phyloP scores from a whole-genome alignment of 495 filamentous ascomycete species.

The Margaritispora aquatica region DNA sequence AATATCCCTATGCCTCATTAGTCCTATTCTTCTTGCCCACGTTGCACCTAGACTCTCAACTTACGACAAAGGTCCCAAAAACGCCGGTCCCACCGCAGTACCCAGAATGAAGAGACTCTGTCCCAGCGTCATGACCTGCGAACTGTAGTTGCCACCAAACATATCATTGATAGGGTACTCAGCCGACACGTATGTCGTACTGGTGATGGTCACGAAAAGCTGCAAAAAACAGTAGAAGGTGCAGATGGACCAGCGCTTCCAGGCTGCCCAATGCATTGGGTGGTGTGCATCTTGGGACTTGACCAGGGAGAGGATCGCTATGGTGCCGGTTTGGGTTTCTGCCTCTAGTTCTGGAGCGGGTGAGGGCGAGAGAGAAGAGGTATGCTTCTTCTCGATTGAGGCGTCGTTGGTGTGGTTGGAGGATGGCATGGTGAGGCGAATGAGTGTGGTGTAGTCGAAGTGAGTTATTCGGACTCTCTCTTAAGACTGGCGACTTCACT shows the following conservation, averaged over 20 bases:
- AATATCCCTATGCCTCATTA: slow-evolving; percentile 21
- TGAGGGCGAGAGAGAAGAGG: neutral
- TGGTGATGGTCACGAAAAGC: slow-evolving; percentile 26
- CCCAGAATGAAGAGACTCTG: slow-evolving; percentile 75
- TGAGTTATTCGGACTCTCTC: neutral
- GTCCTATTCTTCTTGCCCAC: neutral
- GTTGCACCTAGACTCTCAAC: slow-evolving; percentile 25
- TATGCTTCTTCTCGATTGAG: neutral
- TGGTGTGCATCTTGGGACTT: slow-evolving; percentile 25
- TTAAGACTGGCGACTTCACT: neutral
- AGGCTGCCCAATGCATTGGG: slow-evolving; percentile 29
- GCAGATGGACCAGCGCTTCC: slow-evolving; percentile 29
- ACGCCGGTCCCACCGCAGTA: slow-evolving; percentile 60
- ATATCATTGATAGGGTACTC: slow-evolving; percentile 27
- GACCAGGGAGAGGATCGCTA: slow-evolving; percentile 25
- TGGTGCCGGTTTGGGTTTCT: slow-evolving; percentile 18
- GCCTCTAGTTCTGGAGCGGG: neutral
- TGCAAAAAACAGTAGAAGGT: slow-evolving; percentile 30
- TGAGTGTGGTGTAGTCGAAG: neutral
- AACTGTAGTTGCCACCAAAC: slow-evolving; percentile 24
- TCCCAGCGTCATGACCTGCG: slow-evolving; percentile 57
- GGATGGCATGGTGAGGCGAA: neutral
- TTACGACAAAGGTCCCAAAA: slow-evolving; percentile 66
- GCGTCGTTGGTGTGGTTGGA: neutral
- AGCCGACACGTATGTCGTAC: slow-evolving; percentile 31